Percentiles rank a stretch among this genome's conserved stretches.
Evolutionary conservation across 306 rosid genomes (phyloP).

Genomic region (Pterocarpus santalinus): DNA sequence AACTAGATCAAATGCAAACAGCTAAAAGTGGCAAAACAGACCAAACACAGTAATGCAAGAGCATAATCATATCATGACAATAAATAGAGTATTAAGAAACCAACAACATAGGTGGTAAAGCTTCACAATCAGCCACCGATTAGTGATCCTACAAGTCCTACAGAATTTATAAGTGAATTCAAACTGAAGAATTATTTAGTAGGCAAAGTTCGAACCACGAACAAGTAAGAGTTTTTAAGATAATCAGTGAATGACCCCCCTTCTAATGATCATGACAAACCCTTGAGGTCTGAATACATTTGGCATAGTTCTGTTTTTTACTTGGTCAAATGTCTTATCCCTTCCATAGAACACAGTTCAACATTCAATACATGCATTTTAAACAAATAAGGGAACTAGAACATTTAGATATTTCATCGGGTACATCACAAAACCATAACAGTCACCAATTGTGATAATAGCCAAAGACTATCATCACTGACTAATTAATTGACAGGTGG

Average conservation of each 20-base stretch:
- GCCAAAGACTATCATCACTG: constrained; percentile 17
- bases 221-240: background rate
- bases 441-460: constrained; percentile 18
- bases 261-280: background rate
- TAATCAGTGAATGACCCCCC: background rate
- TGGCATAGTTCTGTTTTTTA: constrained; percentile 14
- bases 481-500: constrained; percentile 3
- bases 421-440: constrained; percentile 27
- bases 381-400: constrained; percentile 14
- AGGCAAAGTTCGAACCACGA: constrained; percentile 4
- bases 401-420: constrained; percentile 4
- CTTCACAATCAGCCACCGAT: background rate
- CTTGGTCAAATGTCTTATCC: background rate
- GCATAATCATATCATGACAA: constrained; percentile 16
- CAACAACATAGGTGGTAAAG: background rate
- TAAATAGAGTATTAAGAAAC: background rate
- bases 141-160: background rate
- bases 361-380: constrained; percentile 5
- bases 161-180: constrained; percentile 2
- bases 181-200: background rate
- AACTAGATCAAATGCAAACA: constrained; percentile 58
- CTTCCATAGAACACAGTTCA: constrained; percentile 25
- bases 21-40: constrained; percentile 24
- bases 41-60: background rate
- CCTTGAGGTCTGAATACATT: constrained; percentile 6